Evolutionary conservation across 495 filamentous ascomycete genomes (phyloP).

Genomic region (Aspergillus funiculosus): DNA sequence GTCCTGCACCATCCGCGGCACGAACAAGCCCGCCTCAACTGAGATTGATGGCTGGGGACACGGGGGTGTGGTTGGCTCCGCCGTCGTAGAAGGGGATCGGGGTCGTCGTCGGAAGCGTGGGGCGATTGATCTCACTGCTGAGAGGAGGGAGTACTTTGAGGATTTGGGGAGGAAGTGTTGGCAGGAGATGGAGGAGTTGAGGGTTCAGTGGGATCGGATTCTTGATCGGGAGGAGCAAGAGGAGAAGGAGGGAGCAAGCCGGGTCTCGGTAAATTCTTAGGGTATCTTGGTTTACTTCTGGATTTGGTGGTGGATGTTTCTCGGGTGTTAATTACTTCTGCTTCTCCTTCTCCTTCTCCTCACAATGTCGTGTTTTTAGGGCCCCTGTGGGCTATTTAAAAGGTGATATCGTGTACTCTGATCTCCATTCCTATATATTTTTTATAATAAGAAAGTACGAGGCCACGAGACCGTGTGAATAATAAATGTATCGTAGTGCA

Average conservation of each 20-base stretch:
- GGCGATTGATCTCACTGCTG: slow-evolving; percentile 53
- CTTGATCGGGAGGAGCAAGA: slow-evolving; percentile 37
- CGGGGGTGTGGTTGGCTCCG: slow-evolving; percentile 58
- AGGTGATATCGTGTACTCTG: background rate
- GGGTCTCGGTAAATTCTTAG: too few relatives aligned
- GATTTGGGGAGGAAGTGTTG: slow-evolving; percentile 66
- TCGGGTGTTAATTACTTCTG: background rate
- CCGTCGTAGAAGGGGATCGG: slow-evolving; percentile 42
- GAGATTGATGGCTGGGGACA: slow-evolving; percentile 84
- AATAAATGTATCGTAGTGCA: too few relatives aligned
- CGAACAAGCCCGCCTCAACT: slow-evolving; percentile 56
- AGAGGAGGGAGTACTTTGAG: slow-evolving; percentile 67
- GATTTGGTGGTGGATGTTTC: too few relatives aligned
- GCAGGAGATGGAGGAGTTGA: slow-evolving; percentile 78
- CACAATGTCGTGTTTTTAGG: background rate
- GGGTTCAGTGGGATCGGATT: slow-evolving; percentile 68
- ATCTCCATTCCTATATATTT: background rate
- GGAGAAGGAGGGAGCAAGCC: slow-evolving; percentile 4
- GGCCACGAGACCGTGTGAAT: too few relatives aligned
- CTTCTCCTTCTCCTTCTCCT: background rate
- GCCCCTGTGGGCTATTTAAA: slow-evolving; percentile 1
- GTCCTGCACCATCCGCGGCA: slow-evolving; percentile 52
- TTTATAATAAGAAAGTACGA: slow-evolving; percentile 1
- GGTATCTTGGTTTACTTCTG: too few relatives aligned
- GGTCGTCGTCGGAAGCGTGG: slow-evolving; percentile 50